Evolutionary conservation across 371 early-diverging fungal species (phyloP).

Genomic region (Syncephalastrum racemosum): DNA sequence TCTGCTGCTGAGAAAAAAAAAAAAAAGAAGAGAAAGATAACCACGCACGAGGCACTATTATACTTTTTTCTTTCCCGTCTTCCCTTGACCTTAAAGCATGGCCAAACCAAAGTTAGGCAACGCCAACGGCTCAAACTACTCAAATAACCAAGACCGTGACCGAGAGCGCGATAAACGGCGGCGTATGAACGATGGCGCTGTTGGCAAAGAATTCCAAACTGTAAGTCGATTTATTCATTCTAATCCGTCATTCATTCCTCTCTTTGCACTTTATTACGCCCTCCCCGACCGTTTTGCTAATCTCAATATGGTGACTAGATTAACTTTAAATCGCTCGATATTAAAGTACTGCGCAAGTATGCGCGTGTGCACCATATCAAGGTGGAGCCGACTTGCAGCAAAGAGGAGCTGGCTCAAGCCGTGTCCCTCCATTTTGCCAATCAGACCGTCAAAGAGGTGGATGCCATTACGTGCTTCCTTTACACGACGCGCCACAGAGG

Average conservation of each 20-base stretch:
- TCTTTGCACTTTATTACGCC: not conserved
- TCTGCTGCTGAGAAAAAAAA: not conserved
- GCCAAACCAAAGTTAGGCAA: constrained; percentile 35
- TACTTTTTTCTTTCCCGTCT: constrained; percentile 10
- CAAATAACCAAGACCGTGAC: constrained; percentile 27
- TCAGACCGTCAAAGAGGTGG: constrained; percentile 48
- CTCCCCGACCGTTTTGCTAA: not conserved
- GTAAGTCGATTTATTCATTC: constrained; percentile 22
- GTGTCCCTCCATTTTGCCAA: constrained; percentile 53
- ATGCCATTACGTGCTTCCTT: constrained; percentile 49
- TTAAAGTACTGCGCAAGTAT: constrained; percentile 43
- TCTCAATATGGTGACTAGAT: constrained; percentile 22
- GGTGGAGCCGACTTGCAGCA: constrained; percentile 25
- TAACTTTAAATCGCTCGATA: constrained; percentile 46
- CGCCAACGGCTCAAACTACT: constrained; percentile 9
- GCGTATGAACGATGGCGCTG: constrained; percentile 33
- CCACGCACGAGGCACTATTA: not conserved
- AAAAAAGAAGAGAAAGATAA: not conserved
- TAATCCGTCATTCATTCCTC: not conserved
- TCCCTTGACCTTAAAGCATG: constrained; percentile 15
- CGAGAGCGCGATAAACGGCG: constrained; percentile 48
- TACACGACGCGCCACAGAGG: constrained; percentile 51
- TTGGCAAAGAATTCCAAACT: constrained; percentile 53
- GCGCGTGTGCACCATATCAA: constrained; percentile 46
- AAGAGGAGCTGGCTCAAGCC: constrained; percentile 46